Base-by-base conservation (phyloP, 1,284 basidiomycete genomes). In the Ceratobasidium sp. region DNA sequence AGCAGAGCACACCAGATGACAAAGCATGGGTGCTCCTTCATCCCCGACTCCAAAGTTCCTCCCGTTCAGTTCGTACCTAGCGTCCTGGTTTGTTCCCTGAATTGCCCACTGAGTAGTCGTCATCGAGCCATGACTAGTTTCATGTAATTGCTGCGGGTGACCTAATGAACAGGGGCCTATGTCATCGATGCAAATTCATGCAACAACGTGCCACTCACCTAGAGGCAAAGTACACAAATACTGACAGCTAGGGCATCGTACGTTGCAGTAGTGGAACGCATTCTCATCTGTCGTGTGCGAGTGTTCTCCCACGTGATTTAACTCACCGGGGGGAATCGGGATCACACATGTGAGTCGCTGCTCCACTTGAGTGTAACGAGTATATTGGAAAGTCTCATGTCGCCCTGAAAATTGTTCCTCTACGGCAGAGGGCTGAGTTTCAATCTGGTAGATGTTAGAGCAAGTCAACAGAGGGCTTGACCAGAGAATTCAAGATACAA, bases 51-150 rank as follows among this genome's bases (percentile, higher is more conserved):
- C 83, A 73, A 85, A 87, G 64, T 80, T 83, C 56, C 80, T 80
- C 1, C 85, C 85, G 70, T 82, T 79, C 1, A 87, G 75, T 71
- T 87, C 86, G 25, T 66, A 54, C 0, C 86, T 71, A 0, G 77
- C 74, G 0, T 77, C 77, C 11, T 79, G 80, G 25, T 85, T 81
- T 0, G 79, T 77, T 0, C 82, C 83, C 56, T 86, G 84, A 1
- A 88, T 73, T 0, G 81, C 78, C 86, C 86, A 87, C 41, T 78
- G 77, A 0, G 83, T 82, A 57, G 75, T 78, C 0, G 84, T 82
- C 86, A 87, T 87, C 1, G 84, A 86, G 2, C 86, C 86, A 71
- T 87, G 86, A 29, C 79, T 79, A 0, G 86, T 88, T 41, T 86
- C 84, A 60, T 87, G 86, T 49, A 85, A 82, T 69, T 82, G 78